A percentile compares a stretch with the other conserved stretches of the same genome.
Conservation (phyloP, 106 monocot genomes). For the Dendrobium nobile region DNA sequence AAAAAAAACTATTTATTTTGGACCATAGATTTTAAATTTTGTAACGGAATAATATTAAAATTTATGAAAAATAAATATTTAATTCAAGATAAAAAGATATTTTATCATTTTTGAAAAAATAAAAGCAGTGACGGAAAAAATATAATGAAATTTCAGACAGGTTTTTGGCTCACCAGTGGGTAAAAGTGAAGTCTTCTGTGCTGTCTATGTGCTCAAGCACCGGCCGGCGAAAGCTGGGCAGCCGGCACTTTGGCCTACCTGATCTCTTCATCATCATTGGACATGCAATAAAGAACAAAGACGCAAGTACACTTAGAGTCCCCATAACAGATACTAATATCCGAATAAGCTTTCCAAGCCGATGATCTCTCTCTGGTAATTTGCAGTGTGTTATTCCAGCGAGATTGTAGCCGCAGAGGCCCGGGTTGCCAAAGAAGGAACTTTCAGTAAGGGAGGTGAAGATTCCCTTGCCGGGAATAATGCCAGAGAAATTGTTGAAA, state of each 20-base stretch:
- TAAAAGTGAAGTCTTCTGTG: not conserved
- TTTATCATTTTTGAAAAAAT: too few relatives aligned
- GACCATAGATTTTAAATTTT: too few relatives aligned
- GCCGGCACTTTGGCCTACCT: not conserved
- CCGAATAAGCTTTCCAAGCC: not conserved
- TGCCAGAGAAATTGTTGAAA: conserved; percentile 66
- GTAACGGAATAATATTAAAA: too few relatives aligned
- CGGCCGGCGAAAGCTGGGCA: conserved; percentile 1
- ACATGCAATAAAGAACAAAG: not conserved
- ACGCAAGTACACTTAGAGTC: not conserved
- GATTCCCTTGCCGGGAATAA: conserved; percentile 27
- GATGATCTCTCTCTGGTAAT: not conserved
- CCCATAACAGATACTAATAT: not conserved
- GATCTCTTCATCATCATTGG: not conserved
- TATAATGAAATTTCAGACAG: too few relatives aligned
- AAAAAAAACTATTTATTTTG: too few relatives aligned
- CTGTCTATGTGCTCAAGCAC: not conserved
- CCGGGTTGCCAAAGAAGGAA: conserved; percentile 46
- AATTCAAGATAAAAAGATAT: too few relatives aligned
- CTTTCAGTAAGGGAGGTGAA: conserved; percentile 24
- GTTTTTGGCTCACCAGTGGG: not conserved
- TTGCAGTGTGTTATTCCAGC: conserved; percentile 25
- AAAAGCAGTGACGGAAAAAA: too few relatives aligned
- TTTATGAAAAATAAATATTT: too few relatives aligned
- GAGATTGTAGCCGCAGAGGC: conserved; percentile 33